These are phyloP conservation scores for Fraxinus ornus DNA, from an alignment of 305 asterid genomes.

Conservation along the genomic window DNA sequence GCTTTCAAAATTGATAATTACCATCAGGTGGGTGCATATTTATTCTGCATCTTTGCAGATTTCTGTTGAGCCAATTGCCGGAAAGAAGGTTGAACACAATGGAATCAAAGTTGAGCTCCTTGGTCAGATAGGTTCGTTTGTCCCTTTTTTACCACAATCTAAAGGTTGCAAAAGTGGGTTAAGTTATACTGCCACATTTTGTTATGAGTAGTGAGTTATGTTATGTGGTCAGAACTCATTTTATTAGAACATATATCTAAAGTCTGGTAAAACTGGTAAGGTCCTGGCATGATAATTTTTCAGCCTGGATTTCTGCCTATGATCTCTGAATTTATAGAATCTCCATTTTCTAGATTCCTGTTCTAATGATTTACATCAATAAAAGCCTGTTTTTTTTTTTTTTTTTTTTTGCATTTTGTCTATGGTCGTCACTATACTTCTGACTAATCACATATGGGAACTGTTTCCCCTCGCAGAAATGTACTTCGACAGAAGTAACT, in stretches of 20 bases:
- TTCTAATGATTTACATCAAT: background rate
- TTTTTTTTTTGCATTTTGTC: background rate
- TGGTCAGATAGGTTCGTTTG: constrained; percentile 48
- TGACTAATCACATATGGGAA: background rate
- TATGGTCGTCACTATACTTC: background rate
- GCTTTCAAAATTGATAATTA: constrained; percentile 8
- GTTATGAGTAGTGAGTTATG: constrained; percentile 5
- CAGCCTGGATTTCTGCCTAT: constrained; percentile 1
- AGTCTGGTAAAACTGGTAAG: background rate
- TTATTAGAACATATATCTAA: background rate
- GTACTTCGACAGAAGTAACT: constrained; percentile 52
- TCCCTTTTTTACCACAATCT: background rate
- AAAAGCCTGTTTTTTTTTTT: background rate
- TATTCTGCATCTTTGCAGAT: constrained; percentile 29
- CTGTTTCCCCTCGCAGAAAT: constrained; percentile 35
- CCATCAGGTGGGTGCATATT: background rate
- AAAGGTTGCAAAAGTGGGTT: constrained; percentile 6
- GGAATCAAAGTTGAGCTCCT: constrained; percentile 58
- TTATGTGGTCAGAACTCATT: constrained; percentile 4
- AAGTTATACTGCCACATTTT: constrained; percentile 12
- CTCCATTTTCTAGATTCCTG: background rate
- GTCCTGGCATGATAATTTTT: background rate
- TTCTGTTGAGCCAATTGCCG: constrained; percentile 32
- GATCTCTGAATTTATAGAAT: background rate
- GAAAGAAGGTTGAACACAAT: constrained; percentile 54